Percentiles rank a stretch among this genome's conserved stretches.
These are phyloP conservation scores for Cladosporium sp. DNA, from an alignment of 2,329 filamentous ascomycete genomes.

Conservation along the genomic window DNA sequence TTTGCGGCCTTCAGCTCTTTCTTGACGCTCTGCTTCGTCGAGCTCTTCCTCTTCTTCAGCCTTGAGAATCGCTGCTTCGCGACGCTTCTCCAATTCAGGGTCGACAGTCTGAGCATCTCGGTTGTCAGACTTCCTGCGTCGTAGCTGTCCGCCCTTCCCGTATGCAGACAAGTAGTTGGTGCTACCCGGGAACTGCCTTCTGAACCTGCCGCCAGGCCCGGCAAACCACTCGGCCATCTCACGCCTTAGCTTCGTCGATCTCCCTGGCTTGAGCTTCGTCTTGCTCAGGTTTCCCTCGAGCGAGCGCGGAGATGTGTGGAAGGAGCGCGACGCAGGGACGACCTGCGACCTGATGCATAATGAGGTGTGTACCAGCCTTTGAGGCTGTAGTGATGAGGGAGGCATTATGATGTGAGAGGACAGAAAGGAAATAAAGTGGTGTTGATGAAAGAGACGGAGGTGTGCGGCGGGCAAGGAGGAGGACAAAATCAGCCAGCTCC, in stretches of 20 bases:
- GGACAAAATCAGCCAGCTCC: slow-evolving; percentile 18
- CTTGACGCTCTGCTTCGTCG: slow-evolving; percentile 28
- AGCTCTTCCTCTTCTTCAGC: slow-evolving; percentile 30
- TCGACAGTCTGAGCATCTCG: slow-evolving; percentile 30
- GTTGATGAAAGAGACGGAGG: slow-evolving; percentile 9
- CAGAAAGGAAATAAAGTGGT: slow-evolving; percentile 15
- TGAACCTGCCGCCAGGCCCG: slow-evolving; percentile 54
- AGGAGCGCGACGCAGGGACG: slow-evolving; percentile 9
- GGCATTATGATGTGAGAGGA: slow-evolving; percentile 21
- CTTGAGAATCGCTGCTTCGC: slow-evolving; percentile 27
- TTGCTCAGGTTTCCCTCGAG: slow-evolving; percentile 9
- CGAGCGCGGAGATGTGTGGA: slow-evolving; percentile 13
- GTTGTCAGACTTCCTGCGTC: slow-evolving; percentile 38
- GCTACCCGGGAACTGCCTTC: slow-evolving; percentile 50
- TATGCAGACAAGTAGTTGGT: slow-evolving; percentile 61
- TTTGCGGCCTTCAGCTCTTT: slow-evolving; percentile 24
- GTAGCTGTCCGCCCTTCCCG: slow-evolving; percentile 51
- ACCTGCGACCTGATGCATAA: slow-evolving; percentile 9
- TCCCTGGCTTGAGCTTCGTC: neutral
- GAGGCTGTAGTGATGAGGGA: slow-evolving; percentile 11
- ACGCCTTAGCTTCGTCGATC: slow-evolving; percentile 44
- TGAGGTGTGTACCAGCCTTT: slow-evolving; percentile 16
- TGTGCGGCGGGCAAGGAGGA: slow-evolving; percentile 7
- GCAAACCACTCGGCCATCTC: slow-evolving; percentile 63
- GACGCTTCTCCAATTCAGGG: neutral